phyloP scores from a whole-genome alignment of 495 filamentous ascomycete species.

The Mytilinidion resinicola region DNA sequence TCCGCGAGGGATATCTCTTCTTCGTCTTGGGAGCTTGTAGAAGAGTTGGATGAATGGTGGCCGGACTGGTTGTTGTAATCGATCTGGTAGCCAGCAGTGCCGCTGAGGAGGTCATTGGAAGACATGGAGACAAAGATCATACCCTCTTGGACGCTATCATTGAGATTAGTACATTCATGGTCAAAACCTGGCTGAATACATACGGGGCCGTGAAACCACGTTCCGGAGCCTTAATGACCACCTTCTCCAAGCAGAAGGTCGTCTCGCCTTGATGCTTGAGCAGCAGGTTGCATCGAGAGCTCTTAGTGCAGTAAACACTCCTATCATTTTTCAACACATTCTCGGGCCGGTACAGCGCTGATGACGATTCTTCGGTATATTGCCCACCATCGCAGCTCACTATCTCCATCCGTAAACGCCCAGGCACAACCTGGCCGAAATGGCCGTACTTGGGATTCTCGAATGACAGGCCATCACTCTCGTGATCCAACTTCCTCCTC shows the following conservation, averaged over 20 bases:
- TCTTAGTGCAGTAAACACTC: slow-evolving; percentile 84
- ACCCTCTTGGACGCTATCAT: slow-evolving; percentile 73
- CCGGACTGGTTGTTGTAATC: slow-evolving; percentile 44
- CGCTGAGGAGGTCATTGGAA: slow-evolving; percentile 62
- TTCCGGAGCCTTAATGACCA: slow-evolving; percentile 82
- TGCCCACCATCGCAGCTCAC: slow-evolving; percentile 83
- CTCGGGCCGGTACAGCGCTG: slow-evolving; percentile 54
- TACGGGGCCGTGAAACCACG: slow-evolving; percentile 80
- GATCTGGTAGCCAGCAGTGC: slow-evolving; percentile 71
- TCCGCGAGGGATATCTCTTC: slow-evolving; percentile 28
- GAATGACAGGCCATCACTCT: slow-evolving; percentile 46
- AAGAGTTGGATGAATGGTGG: slow-evolving; percentile 2
- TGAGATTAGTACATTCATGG: slow-evolving; percentile 22
- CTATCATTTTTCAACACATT: slow-evolving; percentile 77
- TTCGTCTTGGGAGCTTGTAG: slow-evolving; percentile 9
- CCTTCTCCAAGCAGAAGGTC: slow-evolving; percentile 71
- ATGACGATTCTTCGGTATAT: slow-evolving; percentile 50
- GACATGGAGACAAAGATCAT: slow-evolving; percentile 90
- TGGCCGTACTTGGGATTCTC: slow-evolving; percentile 68
- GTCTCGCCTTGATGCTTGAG: slow-evolving; percentile 70
- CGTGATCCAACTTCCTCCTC: slow-evolving; percentile 67
- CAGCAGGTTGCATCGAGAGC: slow-evolving; percentile 75
- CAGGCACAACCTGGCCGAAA: slow-evolving; percentile 76
- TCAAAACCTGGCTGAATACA: slow-evolving; percentile 35
- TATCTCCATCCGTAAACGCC: slow-evolving; percentile 75